phyloP scores from a whole-genome alignment of 495 filamentous ascomycete species.

The Letharia lupina region DNA sequence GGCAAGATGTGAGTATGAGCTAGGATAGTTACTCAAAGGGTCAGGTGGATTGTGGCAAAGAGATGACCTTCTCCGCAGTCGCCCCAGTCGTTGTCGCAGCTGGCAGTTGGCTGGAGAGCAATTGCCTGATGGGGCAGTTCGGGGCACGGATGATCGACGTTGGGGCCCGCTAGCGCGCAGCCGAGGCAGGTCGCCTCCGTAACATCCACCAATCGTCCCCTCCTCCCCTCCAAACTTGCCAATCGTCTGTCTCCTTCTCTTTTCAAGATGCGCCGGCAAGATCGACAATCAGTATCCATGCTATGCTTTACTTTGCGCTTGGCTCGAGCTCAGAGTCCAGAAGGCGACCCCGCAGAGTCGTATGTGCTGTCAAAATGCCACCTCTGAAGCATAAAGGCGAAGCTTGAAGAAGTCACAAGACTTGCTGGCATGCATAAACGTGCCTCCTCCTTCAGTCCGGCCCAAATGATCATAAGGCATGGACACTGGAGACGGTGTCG shows the following conservation, averaged over 20 bases:
- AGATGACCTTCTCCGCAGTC: neutral
- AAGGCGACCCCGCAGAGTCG: neutral
- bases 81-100: neutral
- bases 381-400: neutral
- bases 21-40: neutral
- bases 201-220: too few species aligned
- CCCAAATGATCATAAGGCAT: neutral
- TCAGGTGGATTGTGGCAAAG: slow-evolving; percentile 3
- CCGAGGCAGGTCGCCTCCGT: too few species aligned
- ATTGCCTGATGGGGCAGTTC: slow-evolving; percentile 11
- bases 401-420: too few species aligned
- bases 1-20: neutral
- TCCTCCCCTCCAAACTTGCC: too few species aligned
- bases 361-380: neutral
- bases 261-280: slow-evolving; percentile 9
- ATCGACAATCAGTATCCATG: neutral
- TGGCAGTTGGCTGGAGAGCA: neutral
- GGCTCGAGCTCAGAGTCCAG: neutral
- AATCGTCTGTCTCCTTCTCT: slow-evolving; percentile 11
- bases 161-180: neutral
- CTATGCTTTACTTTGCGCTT: neutral
- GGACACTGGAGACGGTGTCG: neutral
- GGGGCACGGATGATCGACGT: slow-evolving; percentile 3
- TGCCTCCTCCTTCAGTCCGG: too few species aligned
- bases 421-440: too few species aligned